Evolutionary conservation across 352 stramenopile genomes (phyloP).

Genomic region (Phytopythium boreale): DNA sequence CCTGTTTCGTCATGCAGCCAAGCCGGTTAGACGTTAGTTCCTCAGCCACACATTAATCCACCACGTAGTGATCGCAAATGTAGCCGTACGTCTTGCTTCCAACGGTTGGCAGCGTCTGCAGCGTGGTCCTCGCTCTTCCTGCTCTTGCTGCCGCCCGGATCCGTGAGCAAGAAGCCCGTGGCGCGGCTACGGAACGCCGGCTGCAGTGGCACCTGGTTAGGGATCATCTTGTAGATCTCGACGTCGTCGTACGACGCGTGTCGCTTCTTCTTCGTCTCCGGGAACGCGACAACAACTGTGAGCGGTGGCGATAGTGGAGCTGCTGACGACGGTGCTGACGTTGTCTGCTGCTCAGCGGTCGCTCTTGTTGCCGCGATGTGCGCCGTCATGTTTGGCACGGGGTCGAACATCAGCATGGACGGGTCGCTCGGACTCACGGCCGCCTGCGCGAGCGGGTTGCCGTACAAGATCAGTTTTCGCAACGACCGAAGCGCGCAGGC

Average conservation of each 20-base stretch:
- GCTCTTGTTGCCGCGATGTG: conserved; percentile 28
- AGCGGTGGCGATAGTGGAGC: conserved; percentile 8
- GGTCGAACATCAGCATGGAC: conserved; percentile 69
- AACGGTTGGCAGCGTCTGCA: not conserved
- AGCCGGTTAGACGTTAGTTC: not conserved
- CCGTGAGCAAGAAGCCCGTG: conserved; percentile 36
- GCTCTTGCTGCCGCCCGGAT: conserved; percentile 13
- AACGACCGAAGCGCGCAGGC: conserved; percentile 51
- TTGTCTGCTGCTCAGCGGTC: conserved; percentile 12
- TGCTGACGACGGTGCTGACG: not conserved
- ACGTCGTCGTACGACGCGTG: conserved; percentile 59
- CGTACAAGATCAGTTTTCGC: conserved; percentile 70
- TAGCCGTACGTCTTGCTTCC: not conserved
- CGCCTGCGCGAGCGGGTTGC: conserved; percentile 60
- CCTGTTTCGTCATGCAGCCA: not conserved
- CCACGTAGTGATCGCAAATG: too few relatives aligned
- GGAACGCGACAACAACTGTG: conserved; percentile 56
- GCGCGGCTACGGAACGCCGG: conserved; percentile 48
- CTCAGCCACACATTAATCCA: not conserved
- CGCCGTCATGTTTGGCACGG: conserved; percentile 50
- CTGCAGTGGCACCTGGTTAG: conserved; percentile 53
- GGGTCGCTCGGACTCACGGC: conserved; percentile 62
- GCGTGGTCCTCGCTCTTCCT: not conserved
- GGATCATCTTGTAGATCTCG: conserved; percentile 83
- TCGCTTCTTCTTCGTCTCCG: conserved; percentile 66